Evolutionary conservation across 2,329 filamentous ascomycete species (phyloP), one percentile per base, ranked within the genome.

Genomic region (Colletotrichum cuscutae): DNA sequence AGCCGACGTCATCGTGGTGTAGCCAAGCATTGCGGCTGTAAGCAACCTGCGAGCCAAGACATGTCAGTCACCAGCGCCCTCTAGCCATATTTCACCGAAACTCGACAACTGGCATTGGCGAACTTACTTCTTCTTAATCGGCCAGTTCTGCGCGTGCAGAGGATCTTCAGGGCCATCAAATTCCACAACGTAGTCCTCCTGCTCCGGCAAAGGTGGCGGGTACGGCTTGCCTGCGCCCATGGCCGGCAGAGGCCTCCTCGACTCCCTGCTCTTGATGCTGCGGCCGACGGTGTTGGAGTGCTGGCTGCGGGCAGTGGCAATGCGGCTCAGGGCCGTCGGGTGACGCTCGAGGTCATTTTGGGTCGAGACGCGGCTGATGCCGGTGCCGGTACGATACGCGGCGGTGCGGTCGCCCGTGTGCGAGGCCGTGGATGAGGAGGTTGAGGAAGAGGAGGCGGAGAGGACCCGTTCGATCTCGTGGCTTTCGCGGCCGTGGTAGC

Each of bases 91-190:
- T 6, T 24, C 5, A 6, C 11, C 12, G 1, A 54, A 7, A 42
- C 32, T 28, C n/a, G 22, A 22, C 24, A 52, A 32, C 28, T 15
- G 3, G 7, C 7, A 49, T n/a, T 11, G 3, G 19, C 19, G 1
- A 11, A 86, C 88, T 78, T 81, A 90, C 90, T 97, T 98, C 85
- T 94, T 95, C 79, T 85, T 89, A 66, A 93, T 79, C 0, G 93
- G 88, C 95, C 95, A 98, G 80, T 98, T 98, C 83, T 96, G 93
- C 1, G 94, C 93, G 81, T 97, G 95, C 73, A 95, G 79, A 2
- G 95, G 95, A 78, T 98, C 95, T 75, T 95, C 88, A 1, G 91
- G 92, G 0, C 95, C 95, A 76, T 95, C 92, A 79, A 97, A 98
- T 81, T 95, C 93, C 56, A 95, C 93, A 0, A 95, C 93, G 78